These are phyloP conservation scores for Penicillium flavigenum DNA, from an alignment of 495 filamentous ascomycete genomes.

Conservation along the genomic window DNA sequence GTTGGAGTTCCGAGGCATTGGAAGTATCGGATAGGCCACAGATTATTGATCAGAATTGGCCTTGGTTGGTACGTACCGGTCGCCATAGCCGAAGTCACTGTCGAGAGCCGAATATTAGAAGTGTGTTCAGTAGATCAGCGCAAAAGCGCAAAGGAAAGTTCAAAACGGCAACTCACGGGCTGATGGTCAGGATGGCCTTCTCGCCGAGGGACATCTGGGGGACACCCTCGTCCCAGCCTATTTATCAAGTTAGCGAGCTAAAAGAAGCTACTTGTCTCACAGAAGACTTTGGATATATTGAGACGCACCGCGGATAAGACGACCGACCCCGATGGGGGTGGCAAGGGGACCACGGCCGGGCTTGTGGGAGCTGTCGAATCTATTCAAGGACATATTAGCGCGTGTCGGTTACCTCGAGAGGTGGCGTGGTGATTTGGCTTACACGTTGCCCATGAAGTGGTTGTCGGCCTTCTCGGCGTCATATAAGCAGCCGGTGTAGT, in stretches of 20 bases:
- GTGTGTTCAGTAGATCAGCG: slow-evolving; percentile 2
- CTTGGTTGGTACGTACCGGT: slow-evolving; percentile 50
- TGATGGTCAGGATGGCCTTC: slow-evolving; percentile 76
- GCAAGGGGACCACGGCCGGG: slow-evolving; percentile 59
- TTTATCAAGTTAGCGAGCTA: slow-evolving; percentile 6
- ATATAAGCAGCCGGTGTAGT: slow-evolving; percentile 82
- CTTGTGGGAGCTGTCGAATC: slow-evolving; percentile 74
- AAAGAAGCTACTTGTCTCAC: neutral
- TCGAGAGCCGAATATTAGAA: slow-evolving; percentile 24
- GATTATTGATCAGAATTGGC: neutral
- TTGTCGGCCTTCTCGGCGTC: slow-evolving; percentile 54
- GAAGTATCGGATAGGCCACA: neutral
- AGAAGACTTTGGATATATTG: neutral
- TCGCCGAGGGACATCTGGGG: slow-evolving; percentile 75
- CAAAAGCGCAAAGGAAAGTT: neutral
- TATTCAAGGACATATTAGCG: slow-evolving; percentile 30
- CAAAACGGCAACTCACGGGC: slow-evolving; percentile 54
- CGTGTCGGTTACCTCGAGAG: neutral
- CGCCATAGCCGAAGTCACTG: slow-evolving; percentile 78
- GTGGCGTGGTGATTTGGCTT: slow-evolving; percentile 16
- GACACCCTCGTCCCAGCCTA: slow-evolving; percentile 89
- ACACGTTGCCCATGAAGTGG: slow-evolving; percentile 51
- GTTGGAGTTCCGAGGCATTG: neutral
- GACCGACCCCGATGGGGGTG: slow-evolving; percentile 68
- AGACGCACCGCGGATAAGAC: slow-evolving; percentile 72